A percentile compares a stretch with the other conserved stretches of the same genome.
Conservation (phyloP, 2,329 filamentous ascomycete genomes). For the Helicocarpus griseus region DNA sequence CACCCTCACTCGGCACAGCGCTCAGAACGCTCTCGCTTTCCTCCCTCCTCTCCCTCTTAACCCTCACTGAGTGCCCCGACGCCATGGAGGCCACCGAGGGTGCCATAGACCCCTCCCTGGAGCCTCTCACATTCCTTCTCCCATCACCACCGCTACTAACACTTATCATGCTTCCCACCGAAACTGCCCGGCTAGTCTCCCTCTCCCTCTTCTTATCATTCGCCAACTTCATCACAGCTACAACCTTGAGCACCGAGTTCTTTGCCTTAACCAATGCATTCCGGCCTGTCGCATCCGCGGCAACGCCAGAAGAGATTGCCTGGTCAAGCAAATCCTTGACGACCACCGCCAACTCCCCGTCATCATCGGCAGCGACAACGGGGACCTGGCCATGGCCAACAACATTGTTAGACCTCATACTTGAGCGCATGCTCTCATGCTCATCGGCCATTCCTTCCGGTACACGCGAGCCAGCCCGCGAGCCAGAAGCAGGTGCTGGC, state of each 20-base stretch:
- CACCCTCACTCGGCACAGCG: neutral
- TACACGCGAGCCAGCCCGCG: constrained; percentile 27
- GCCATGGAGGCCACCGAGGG: neutral
- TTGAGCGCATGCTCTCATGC: constrained; percentile 47
- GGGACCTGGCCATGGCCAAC: constrained; percentile 11
- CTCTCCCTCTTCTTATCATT: neutral
- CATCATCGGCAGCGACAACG: constrained; percentile 38
- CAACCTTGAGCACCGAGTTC: constrained; percentile 33
- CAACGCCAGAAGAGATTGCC: constrained; percentile 39
- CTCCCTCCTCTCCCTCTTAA: neutral
- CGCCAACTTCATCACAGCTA: constrained; percentile 8
- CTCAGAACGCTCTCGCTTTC: neutral
- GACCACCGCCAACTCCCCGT: constrained; percentile 44
- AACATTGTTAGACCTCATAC: constrained; percentile 22
- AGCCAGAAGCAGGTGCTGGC: constrained; percentile 47
- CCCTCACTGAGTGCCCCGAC: neutral
- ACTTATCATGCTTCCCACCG: neutral
- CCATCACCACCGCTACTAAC: neutral
- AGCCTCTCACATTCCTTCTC: neutral
- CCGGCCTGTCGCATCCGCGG: constrained; percentile 32
- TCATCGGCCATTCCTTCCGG: constrained; percentile 54
- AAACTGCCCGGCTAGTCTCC: neutral
- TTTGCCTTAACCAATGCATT: constrained; percentile 39
- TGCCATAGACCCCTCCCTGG: neutral
- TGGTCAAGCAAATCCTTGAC: constrained; percentile 51